Percentiles rank a stretch among this genome's conserved stretches.
Conservation (phyloP, 148 eudicot genomes). For the Rhododendron kiyosumense region DNA sequence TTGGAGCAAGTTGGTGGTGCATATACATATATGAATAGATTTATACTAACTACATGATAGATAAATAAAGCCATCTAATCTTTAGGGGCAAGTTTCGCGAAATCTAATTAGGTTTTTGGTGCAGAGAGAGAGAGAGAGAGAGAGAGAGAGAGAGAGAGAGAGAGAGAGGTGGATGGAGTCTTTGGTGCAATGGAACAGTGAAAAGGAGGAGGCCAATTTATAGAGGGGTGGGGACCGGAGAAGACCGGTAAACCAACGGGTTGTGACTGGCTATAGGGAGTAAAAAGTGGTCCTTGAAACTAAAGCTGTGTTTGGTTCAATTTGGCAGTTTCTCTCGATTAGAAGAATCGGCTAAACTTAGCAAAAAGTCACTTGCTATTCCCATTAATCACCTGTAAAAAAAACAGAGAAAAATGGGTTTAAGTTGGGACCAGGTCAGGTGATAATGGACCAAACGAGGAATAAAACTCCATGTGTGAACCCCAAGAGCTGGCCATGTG, state of each 20-base stretch:
- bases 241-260: background rate
- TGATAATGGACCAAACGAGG: background rate
- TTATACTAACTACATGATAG: no score
- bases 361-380: background rate
- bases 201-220: background rate
- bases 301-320: conserved; percentile 1
- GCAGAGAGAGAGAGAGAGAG: no score
- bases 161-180: background rate
- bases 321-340: background rate
- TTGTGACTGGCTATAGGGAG: conserved; percentile 2
- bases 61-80: no score
- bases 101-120: no score
- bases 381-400: background rate
- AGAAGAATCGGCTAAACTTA: background rate
- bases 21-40: no score
- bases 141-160: no score
- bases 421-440: background rate
- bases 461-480: background rate
- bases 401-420: no score
- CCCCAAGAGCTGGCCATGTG: no score
- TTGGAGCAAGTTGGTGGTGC: no score
- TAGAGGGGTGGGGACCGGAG: conserved; percentile 7
- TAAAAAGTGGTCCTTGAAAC: background rate
- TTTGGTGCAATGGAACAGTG: conserved; percentile 11
- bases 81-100: no score